Conservation (phyloP, 345 rosid species). For the Citrus maxima region DNA sequence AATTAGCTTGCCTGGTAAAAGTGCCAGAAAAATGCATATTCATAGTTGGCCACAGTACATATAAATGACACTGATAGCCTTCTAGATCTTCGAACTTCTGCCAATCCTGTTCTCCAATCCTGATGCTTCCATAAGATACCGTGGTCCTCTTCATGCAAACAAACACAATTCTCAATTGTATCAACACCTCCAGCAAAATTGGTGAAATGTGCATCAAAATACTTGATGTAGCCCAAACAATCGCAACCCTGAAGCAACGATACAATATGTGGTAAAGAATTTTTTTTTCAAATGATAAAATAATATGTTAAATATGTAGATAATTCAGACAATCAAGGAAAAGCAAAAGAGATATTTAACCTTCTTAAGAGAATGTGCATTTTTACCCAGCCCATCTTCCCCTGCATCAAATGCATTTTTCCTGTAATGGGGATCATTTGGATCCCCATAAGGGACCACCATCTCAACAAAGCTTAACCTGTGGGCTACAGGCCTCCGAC, state of each 20-base stretch:
- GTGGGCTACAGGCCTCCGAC: conserved; percentile 72
- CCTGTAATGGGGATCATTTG: conserved; percentile 73
- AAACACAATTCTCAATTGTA: conserved; percentile 71
- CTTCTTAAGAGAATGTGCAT: conserved; percentile 77
- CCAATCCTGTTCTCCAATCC: conserved; percentile 83
- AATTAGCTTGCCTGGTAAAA: conserved; percentile 62
- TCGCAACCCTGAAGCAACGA: conserved; percentile 59
- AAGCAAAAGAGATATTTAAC: conserved; percentile 18
- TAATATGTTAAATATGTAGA: background rate
- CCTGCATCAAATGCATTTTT: conserved; percentile 86
- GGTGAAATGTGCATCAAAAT: conserved; percentile 74
- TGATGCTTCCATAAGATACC: conserved; percentile 85
- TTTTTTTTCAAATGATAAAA: background rate
- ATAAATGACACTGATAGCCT: conserved; percentile 58
- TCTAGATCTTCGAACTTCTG: conserved; percentile 77
- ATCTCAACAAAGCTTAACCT: conserved; percentile 79
- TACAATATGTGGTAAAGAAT: background rate
- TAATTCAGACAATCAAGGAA: background rate
- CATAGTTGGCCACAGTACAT: conserved; percentile 76
- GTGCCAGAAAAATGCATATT: conserved; percentile 75
- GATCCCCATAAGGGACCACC: conserved; percentile 88
- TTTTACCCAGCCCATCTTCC: conserved; percentile 82
- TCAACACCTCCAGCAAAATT: conserved; percentile 80
- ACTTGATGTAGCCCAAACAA: conserved; percentile 68
- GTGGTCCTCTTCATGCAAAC: conserved; percentile 79